Evolutionary conservation across 1,284 basidiomycete species (phyloP), one percentile per base, ranked within the genome.

Genomic region (Caloboletus inedulis): DNA sequence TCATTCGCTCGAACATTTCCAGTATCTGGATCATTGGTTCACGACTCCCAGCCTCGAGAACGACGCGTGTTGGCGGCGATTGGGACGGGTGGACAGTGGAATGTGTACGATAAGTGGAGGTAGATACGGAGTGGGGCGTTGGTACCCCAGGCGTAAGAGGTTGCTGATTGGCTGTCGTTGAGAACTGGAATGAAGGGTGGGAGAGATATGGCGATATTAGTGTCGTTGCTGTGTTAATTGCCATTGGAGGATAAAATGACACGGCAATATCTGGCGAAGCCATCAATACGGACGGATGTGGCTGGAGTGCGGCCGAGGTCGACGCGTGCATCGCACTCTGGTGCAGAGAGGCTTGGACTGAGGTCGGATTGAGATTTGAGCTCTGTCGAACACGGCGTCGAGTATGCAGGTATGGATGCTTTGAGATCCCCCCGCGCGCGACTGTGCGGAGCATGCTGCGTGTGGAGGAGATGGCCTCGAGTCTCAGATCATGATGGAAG

Each of bases 1-100:
- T 79, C 72, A 89, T 81, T 57, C 79, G 77, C 52, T 82, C 82
- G 62, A 85, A 87, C 73, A 82, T 78, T 59, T 83, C 78, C 52
- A 89, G 72, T 50, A 89, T 76, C 46, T 77, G 77, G 29, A 83
- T 72, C 37, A 72, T 68, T 25, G 76, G 72, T 57, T 79, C 77
- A 19, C 69, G 62, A 21, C 57, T 59, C 18, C 68, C 62, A 30
- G 59, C 58, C 21, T 61, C 60, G 30, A 69, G 62, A 35, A 66
- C 54, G 36, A 65, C 47, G 21, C 66, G 60, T 21, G 52, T 40
- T 7, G 51, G 14, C 27, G 60, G 65, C 18, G 44, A 14, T 1
- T 65, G 64, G 10, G 44, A 30, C 23, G 52, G 47, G 25, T 61
- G 64, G 30, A 33, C 8, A n/a, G 39, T 18, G 33, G 52, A 0